Percentiles rank a stretch among this genome's conserved stretches.
Conservation (phyloP, 1,284 basidiomycete species). For the Thelephora terrestris region DNA sequence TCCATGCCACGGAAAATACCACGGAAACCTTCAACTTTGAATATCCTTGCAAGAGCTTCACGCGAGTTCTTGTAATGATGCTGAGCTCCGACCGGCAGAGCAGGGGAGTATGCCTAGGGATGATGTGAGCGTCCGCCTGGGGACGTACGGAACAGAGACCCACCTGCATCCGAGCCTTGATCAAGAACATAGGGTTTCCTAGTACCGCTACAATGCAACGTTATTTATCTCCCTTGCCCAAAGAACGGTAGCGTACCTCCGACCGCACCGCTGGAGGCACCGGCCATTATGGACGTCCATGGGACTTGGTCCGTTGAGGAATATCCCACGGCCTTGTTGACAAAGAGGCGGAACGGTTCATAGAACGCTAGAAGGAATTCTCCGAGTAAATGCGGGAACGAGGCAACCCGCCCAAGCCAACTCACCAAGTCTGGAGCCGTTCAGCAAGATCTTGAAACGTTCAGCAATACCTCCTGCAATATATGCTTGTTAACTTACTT, state of each 20-base stretch:
- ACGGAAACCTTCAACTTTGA: conserved; percentile 62
- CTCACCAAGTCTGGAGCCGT: conserved; percentile 87
- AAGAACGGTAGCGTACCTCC: conserved; percentile 53
- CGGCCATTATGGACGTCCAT: conserved; percentile 71
- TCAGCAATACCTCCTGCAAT: conserved; percentile 1
- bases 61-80: conserved; percentile 83
- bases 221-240: background rate
- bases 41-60: conserved; percentile 77
- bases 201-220: conserved; percentile 38
- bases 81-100: conserved; percentile 89
- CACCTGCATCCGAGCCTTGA: conserved; percentile 96
- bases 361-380: conserved; percentile 65
- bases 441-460: conserved; percentile 69
- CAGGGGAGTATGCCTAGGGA: conserved; percentile 79
- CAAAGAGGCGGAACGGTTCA: conserved; percentile 74
- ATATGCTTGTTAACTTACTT: conserved; percentile 37
- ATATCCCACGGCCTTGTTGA: conserved; percentile 67
- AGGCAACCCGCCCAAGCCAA: conserved; percentile 1
- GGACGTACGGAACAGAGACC: conserved; percentile 13
- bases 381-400: too few species aligned
- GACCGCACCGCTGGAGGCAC: conserved; percentile 82
- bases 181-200: conserved; percentile 91
- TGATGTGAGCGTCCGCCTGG: background rate
- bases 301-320: conserved; percentile 56
- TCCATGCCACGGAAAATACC: conserved; percentile 88